phyloP scores from a whole-genome alignment of 176 grass and related monocot species.

The Phoenix roebelenii region DNA sequence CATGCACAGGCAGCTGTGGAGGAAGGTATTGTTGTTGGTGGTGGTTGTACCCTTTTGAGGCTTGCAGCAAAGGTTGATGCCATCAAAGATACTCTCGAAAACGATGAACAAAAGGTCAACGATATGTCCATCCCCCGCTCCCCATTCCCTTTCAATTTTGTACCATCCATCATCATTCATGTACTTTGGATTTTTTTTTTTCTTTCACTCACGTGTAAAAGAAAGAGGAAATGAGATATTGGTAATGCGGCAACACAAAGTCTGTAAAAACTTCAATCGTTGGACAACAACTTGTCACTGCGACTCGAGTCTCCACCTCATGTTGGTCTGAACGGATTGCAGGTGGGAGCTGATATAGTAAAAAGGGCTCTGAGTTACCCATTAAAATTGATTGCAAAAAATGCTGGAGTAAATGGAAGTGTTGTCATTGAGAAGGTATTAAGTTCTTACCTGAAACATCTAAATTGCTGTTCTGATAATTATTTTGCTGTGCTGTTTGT shows the following conservation, averaged over 20 bases:
- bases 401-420: conserved; percentile 91
- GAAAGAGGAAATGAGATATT: too few relatives aligned
- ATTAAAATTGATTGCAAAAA: conserved; percentile 92
- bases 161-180: too few relatives aligned
- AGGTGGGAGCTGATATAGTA: conserved; percentile 95
- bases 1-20: conserved; percentile 75
- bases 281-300: neutral
- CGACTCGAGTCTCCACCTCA: neutral
- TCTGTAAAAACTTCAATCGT: too few relatives aligned
- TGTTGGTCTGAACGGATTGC: neutral
- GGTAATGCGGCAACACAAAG: too few relatives aligned
- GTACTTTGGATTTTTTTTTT: too few relatives aligned
- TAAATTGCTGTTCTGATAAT: neutral
- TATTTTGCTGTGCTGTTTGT: neutral
- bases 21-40: conserved; percentile 98
- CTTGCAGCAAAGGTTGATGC: conserved; percentile 82
- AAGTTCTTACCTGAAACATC: neutral
- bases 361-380: conserved; percentile 90
- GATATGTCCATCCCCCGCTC: neutral
- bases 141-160: neutral
- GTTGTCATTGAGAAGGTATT: conserved; percentile 89
- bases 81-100: conserved; percentile 87
- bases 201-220: too few relatives aligned
- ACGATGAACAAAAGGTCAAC: conserved; percentile 94
- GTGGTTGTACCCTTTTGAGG: conserved; percentile 89